Evolutionary conservation across 2,329 filamentous ascomycete genomes (phyloP).

Genomic region (Colletotrichum salicis): DNA sequence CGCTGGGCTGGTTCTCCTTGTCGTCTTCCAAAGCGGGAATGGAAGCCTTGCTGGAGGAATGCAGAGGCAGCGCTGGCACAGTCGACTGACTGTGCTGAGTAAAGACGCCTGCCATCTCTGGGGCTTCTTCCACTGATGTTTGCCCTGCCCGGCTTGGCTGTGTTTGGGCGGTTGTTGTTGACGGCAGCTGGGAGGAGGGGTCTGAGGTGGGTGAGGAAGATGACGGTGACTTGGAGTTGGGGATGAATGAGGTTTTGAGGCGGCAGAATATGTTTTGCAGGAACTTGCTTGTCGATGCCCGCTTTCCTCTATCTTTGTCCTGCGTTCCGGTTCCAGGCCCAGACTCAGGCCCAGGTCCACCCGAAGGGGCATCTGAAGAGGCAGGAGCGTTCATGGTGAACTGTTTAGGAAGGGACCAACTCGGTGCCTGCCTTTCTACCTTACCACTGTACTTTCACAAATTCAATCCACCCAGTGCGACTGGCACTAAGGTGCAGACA

Average conservation of each 20-base stretch:
- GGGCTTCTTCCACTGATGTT: background rate
- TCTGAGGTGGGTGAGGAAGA: background rate
- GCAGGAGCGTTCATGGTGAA: slow-evolving; percentile 7
- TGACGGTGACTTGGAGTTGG: slow-evolving; percentile 5
- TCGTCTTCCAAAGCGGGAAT: slow-evolving; percentile 7
- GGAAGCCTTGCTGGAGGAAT: background rate
- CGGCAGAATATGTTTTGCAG: slow-evolving; percentile 34
- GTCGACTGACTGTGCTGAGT: background rate
- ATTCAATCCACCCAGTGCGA: background rate
- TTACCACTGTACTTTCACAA: background rate
- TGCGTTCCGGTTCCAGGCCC: background rate
- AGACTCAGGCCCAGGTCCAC: background rate
- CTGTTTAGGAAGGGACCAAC: slow-evolving; percentile 3
- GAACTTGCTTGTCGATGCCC: slow-evolving; percentile 32
- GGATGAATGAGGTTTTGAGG: slow-evolving; percentile 29
- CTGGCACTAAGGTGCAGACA: background rate
- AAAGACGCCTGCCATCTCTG: slow-evolving; percentile 38
- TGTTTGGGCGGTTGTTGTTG: slow-evolving; percentile 5
- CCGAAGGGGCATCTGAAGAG: background rate
- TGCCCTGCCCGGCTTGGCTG: background rate
- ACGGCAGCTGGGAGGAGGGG: slow-evolving; percentile 1
- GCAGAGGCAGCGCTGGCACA: background rate
- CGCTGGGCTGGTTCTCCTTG: slow-evolving; percentile 46
- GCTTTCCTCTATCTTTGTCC: slow-evolving; percentile 14
- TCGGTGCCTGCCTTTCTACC: slow-evolving; percentile 12